Evolutionary conservation across 2,329 filamentous ascomycete genomes (phyloP), one percentile per base, ranked within the genome.

Genomic region (Cercospora sp.): DNA sequence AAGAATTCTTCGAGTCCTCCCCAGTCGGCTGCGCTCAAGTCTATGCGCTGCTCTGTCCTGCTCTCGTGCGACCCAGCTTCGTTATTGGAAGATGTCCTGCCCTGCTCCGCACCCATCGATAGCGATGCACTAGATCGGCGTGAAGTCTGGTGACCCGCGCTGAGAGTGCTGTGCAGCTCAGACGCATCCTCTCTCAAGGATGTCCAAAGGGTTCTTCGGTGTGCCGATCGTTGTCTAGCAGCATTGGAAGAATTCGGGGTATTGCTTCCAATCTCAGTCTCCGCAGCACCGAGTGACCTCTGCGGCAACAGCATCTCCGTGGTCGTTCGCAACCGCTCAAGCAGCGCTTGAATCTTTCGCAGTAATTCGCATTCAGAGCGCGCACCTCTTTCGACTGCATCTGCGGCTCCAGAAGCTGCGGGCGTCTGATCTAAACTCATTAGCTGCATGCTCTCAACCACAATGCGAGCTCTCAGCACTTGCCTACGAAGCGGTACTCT

Each of bases 401-500:
- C 20, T 18, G 60, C 33, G n/a, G 60, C 57, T 48, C 48, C 65
- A 12, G 26, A 18, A 57, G 30, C 31, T 59, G 5, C 23, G 16
- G 42, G 20, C 33, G 60, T 57, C 36, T 67, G 13, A 23, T 63
- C 60, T 48, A 23, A 36, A 5, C 5, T 3, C 16, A 13, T 59
- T 36, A 36, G 55, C 55, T 18, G 12, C 28, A 18, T 8, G 5
- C 8, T 30, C 16, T n/a, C 9, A 16, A 20, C 18, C 39, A 7
- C 26, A 4, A 13, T 23, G 13, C n/a, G 53, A 28, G 10, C 16
- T 1, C 20, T 51, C 62, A 9, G 20, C 13, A 63, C 67, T 65
- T 67, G 67, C 67, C 68, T 57, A 71, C 67, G 63, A 71, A 71
- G 53, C 67, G 69, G 42, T 69, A 71, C 55, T 64, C 66, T 10